Evolutionary conservation across 1,284 basidiomycete species (phyloP), one percentile per base, ranked within the genome.

Genomic region (Cutaneotrichosporon sp.): DNA sequence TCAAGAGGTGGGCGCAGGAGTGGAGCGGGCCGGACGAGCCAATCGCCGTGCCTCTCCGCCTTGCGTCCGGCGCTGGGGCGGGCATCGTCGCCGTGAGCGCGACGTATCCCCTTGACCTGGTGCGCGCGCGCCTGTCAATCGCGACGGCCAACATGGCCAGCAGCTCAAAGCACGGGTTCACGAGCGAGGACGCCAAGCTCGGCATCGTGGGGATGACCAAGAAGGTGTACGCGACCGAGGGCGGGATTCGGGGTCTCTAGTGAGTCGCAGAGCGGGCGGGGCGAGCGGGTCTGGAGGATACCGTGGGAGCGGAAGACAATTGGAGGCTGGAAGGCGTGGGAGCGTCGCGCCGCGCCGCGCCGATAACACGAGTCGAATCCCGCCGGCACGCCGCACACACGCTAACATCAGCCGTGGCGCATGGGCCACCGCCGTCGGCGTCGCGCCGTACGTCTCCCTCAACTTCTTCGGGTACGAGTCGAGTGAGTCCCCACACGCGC

Each of bases 21-120:
- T 78, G 71, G 68, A 74, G 72, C 16, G 89, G 90, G 10, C 47
- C 47, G 2, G 82, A 86, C 42, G 86, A 82, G 71, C 84, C 88
- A 65, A 83, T 97, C 14, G 91, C 93, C 76, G 93, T 92, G 34
- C 88, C 89, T 1, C 88, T 88, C 63, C 85, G 93, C 54, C 82
- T 97, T 42, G 82, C 86, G 1, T 88, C 90, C 52, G 94, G 94
- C 67, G 94, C 92, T 4, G 80, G 95, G 4, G 94, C 93, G 42
- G 94, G 94, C 25, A 90, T 95, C 63, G 90, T 91, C 10, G 92
- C 91, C 66, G 94, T 94, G 61, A 88, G 88, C 66, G 86, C 90
- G 33, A 97, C 94, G 73, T 97, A 97, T 80, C 94, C 94, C 4
- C 81, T 97, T 65, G 94, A 97, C 78, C 86, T 97, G 58, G 90